Conservation (phyloP, 2,329 filamentous ascomycete species). For the Lasiodiplodia citricola region DNA sequence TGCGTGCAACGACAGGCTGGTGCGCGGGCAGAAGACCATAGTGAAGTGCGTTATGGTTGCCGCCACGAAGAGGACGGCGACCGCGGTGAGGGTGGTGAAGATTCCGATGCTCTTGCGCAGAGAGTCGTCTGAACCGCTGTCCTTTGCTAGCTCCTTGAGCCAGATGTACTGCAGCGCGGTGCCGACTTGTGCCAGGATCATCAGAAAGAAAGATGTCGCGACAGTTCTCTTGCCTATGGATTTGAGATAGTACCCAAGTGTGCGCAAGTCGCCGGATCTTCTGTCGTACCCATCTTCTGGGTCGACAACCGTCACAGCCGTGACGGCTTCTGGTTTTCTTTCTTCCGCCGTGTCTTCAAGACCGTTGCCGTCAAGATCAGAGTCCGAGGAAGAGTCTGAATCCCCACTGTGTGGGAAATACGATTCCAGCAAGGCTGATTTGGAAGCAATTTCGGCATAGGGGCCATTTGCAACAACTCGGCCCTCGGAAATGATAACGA, state of each 20-base stretch:
- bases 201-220: background rate
- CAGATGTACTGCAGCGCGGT: conserved; percentile 19
- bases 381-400: background rate
- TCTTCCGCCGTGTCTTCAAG: background rate
- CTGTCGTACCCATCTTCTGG: background rate
- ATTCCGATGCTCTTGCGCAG: conserved; percentile 1
- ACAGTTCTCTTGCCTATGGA: background rate
- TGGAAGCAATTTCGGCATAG: background rate
- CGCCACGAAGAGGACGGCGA: background rate
- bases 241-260: conserved; percentile 20
- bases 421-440: background rate
- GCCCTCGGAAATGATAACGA: conserved; percentile 25
- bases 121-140: background rate
- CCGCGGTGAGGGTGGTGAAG: conserved; percentile 16
- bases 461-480: background rate
- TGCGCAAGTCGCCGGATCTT: conserved; percentile 16
- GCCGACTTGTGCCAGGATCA: background rate
- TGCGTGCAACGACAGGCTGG: background rate
- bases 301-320: background rate
- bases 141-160: conserved; percentile 20
- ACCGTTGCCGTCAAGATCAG: background rate
- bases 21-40: background rate
- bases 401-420: background rate
- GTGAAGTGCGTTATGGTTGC: conserved; percentile 8
- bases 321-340: no score